These are phyloP conservation scores for Sporothrix inflata DNA, from an alignment of 2,329 filamentous ascomycete species.

Conservation along the genomic window DNA sequence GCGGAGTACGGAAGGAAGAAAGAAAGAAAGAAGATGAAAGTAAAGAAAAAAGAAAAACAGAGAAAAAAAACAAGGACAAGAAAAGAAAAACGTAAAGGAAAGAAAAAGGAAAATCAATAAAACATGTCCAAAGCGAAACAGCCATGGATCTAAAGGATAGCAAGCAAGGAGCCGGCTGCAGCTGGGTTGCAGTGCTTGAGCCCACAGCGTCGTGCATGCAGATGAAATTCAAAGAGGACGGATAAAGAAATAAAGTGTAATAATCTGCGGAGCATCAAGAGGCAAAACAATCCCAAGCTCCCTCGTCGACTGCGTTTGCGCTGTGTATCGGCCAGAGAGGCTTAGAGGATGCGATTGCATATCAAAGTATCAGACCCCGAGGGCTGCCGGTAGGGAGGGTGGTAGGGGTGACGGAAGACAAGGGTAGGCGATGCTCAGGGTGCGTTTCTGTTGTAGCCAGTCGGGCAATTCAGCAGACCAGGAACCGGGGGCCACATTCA, in stretches of 20 bases:
- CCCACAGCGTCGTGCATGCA: not conserved
- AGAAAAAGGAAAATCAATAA: not conserved
- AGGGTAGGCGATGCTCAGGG: slow-evolving; percentile 10
- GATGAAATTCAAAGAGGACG: not conserved
- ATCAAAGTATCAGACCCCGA: slow-evolving; percentile 26
- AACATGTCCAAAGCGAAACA: not conserved
- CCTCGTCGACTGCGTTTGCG: not conserved
- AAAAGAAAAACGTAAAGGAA: not conserved
- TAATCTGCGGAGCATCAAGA: slow-evolving; percentile 8
- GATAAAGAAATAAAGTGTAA: slow-evolving; percentile 17
- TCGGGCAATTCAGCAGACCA: slow-evolving; percentile 28
- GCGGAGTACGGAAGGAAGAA: not conserved
- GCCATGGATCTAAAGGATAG: not conserved
- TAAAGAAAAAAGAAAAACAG: not conserved
- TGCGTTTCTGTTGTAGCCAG: slow-evolving; percentile 27
- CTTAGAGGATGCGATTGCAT: slow-evolving; percentile 23
- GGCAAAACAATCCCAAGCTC: not conserved
- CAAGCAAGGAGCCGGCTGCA: not conserved
- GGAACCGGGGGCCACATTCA: slow-evolving; percentile 21
- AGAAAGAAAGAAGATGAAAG: not conserved
- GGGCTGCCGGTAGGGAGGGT: slow-evolving; percentile 15
- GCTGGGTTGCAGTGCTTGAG: slow-evolving; percentile 7
- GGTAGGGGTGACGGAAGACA: slow-evolving; percentile 26
- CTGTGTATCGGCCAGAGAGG: slow-evolving; percentile 22
- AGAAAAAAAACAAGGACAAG: not conserved